phyloP scores from a whole-genome alignment of 768 basidiomycete genomes.

The Collybia sordida region DNA sequence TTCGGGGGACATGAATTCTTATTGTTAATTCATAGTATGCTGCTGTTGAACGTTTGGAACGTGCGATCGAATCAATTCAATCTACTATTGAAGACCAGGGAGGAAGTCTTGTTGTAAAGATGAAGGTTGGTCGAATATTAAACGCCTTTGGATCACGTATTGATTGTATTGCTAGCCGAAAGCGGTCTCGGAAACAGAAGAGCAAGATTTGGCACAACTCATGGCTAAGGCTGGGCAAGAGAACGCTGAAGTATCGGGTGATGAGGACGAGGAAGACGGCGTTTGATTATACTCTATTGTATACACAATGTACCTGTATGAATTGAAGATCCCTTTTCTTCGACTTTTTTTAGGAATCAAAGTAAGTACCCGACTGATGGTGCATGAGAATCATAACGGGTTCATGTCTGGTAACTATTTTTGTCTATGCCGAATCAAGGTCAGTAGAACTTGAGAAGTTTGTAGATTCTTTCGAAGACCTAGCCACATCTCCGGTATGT shows the following conservation, averaged over 20 bases:
- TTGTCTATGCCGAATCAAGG: too few species aligned
- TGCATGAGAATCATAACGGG: too few species aligned
- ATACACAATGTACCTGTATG: too few species aligned
- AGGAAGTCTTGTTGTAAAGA: conserved; percentile 88
- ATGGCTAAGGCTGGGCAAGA: conserved; percentile 95
- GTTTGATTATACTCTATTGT: background rate
- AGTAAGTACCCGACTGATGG: too few species aligned
- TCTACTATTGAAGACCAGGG: conserved; percentile 80
- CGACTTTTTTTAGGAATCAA: too few species aligned
- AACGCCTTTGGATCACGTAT: background rate
- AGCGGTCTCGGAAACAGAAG: conserved; percentile 96
- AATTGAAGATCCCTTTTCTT: too few species aligned
- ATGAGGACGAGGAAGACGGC: conserved; percentile 79
- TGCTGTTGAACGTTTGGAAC: conserved; percentile 90
- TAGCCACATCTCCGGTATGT: too few species aligned
- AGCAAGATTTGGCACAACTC: conserved; percentile 93
- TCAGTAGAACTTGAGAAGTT: too few species aligned
- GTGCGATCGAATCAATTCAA: conserved; percentile 90
- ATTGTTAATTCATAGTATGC: conserved; percentile 50
- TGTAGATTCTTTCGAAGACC: too few species aligned
- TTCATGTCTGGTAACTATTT: too few species aligned
- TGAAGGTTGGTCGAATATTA: conserved; percentile 68
- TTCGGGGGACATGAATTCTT: background rate
- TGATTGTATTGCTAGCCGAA: conserved; percentile 67
- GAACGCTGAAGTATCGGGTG: conserved; percentile 95